Evolutionary conservation across 495 filamentous ascomycete species (phyloP).

Genomic region (Tuber umbilicatum): DNA sequence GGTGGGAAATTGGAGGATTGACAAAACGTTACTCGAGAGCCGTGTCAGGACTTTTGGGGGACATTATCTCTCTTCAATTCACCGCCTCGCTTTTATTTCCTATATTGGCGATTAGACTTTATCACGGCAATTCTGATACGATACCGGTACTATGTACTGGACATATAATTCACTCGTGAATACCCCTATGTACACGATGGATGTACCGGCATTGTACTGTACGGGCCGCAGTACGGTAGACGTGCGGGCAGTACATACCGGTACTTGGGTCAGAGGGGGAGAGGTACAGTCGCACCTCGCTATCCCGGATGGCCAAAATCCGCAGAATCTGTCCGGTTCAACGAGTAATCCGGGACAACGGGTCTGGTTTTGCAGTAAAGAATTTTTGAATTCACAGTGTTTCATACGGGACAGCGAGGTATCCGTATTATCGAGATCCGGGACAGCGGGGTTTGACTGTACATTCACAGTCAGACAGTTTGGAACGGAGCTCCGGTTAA

Average conservation of each 20-base stretch:
- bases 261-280: background rate
- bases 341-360: no score
- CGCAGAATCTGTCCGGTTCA: no score
- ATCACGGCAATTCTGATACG: background rate
- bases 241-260: background rate
- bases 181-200: background rate
- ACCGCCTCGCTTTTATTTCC: background rate
- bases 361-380: no score
- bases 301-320: no score
- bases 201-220: background rate
- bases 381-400: no score
- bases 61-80: background rate
- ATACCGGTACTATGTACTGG: no score
- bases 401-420: no score
- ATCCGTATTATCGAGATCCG: no score
- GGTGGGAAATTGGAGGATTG: background rate
- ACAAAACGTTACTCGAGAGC: background rate
- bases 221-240: background rate
- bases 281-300: no score
- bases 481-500: background rate
- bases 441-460: no score
- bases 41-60: background rate
- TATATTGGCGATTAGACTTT: background rate
- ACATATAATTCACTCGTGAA: background rate
- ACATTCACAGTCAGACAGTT: background rate